These are phyloP conservation scores for Glebionis coronaria DNA, from an alignment of 129 eudicot species.

Conservation along the genomic window DNA sequence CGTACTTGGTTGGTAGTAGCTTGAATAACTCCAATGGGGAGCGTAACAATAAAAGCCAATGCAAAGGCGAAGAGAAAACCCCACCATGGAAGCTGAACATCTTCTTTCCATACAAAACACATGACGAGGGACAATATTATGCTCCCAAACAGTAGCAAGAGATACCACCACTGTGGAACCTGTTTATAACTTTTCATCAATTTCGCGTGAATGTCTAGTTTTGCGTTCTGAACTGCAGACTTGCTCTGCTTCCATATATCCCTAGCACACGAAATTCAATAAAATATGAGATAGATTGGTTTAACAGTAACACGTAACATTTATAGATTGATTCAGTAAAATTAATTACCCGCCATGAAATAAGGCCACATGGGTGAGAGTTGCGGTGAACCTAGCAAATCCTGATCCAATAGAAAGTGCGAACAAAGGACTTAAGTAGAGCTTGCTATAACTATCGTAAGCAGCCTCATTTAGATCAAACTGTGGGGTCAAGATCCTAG, in stretches of 20 bases:
- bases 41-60: no score
- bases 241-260: no score
- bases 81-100: no score
- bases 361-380: slow-evolving; percentile 78
- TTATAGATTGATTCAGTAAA: no score
- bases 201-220: slow-evolving; percentile 66
- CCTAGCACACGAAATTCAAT: no score
- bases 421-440: slow-evolving; percentile 85
- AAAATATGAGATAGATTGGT: no score
- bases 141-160: slow-evolving; percentile 52
- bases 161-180: slow-evolving; percentile 97
- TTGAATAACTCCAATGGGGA: no score
- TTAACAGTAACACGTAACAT: no score
- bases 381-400: slow-evolving; percentile 85
- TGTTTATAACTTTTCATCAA: slow-evolving; percentile 77
- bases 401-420: slow-evolving; percentile 97
- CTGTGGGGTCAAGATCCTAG: slow-evolving; percentile 76
- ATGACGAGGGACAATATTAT: no score
- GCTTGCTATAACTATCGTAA: slow-evolving; percentile 72
- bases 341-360: slow-evolving; percentile 78
- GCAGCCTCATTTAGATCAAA: slow-evolving; percentile 71
- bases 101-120: no score
- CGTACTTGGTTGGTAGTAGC: no score
- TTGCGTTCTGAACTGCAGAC: slow-evolving; percentile 67
- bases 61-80: no score